Base-by-base conservation (phyloP, 192 early-diverging fungal genomes). In the Spizellomyces sp. region DNA sequence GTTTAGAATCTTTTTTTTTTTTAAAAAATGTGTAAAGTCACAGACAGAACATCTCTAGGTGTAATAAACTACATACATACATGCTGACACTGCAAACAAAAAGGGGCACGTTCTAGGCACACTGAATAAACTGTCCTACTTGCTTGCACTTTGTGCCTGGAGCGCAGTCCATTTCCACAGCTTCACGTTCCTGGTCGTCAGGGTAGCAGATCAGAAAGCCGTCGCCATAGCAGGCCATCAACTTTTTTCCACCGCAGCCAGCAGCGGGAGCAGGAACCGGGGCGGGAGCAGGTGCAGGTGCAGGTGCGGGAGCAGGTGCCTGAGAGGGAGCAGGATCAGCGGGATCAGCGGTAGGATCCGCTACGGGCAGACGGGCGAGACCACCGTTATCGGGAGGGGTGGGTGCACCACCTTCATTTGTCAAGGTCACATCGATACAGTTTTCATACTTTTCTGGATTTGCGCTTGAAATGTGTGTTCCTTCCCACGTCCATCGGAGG, bases 401-500 rank as follows among this genome's bases (percentile, higher is more conserved):
- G 17, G 48, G 12, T 0, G 10, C 56, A 7, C 15, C 42, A 42
- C 71, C 56, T 14, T n/a, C 47, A 27, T 48, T 58, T 4, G 74
- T 64, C 21, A 75, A 14, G 9, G 6, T 45, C 14, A 77, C 71
- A 50, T 77, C 76, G n/a, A 69, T 58, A 59, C 76, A 77, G 66
- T 73, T 73, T 50, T 77, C 70, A 62, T 77, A 77, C 14, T 58
- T 48, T 50, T 78, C 77, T 9, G 70, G 70, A 42, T 67, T 66
- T 22, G 61, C 48, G 8, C 17, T 17, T 15, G 63, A 66, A 57
- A 77, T 66, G 75, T 80, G 71, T 21, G 22, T 44, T 17, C 62
- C 72, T 19, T 21, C 48, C 79, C 79, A 80, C 9, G 63, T 65
- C 75, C 75, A 80, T 0, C 75, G 62, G 9, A 80, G 62, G 65